Evolutionary conservation across 805 yeast species (phyloP).

Genomic region (Suhomyces canberraensis): DNA sequence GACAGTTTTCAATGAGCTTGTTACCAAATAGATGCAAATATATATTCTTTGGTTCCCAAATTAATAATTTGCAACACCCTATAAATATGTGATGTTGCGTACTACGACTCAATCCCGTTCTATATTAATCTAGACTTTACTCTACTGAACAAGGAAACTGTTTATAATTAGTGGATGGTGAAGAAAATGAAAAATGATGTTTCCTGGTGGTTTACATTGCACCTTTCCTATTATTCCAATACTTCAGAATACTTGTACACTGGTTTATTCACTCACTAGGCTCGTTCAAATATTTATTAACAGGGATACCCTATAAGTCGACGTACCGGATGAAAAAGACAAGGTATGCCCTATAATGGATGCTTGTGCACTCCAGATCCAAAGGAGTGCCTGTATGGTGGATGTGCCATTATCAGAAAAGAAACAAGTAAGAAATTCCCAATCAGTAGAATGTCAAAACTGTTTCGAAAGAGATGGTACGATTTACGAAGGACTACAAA

Average conservation of each 20-base stretch:
- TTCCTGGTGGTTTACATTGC: slow-evolving; percentile 79
- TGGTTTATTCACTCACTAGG: too few species aligned
- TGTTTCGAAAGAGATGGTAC: slow-evolving; percentile 62
- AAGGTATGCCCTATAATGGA: slow-evolving; percentile 66
- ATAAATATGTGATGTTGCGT: slow-evolving; percentile 52
- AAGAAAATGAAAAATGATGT: slow-evolving; percentile 45
- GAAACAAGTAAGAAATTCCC: slow-evolving; percentile 64
- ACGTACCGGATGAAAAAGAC: slow-evolving; percentile 54
- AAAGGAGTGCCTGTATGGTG: slow-evolving; percentile 73
- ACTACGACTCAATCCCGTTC: slow-evolving; percentile 67
- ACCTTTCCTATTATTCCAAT: slow-evolving; percentile 58
- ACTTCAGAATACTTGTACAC: too few species aligned
- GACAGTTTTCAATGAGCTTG: slow-evolving; percentile 67
- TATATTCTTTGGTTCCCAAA: neutral
- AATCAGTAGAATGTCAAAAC: slow-evolving; percentile 60
- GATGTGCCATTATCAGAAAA: slow-evolving; percentile 79
- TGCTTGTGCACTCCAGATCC: slow-evolving; percentile 63
- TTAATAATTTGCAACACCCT: neutral
- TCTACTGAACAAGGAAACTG: slow-evolving; percentile 19
- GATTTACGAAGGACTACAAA: slow-evolving; percentile 2
- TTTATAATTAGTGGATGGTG: slow-evolving; percentile 39
- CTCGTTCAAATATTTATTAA: too few species aligned
- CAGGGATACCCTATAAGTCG: slow-evolving; percentile 58
- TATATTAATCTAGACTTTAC: slow-evolving; percentile 23
- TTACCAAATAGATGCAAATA: slow-evolving; percentile 47